phyloP scores from a whole-genome alignment of 2,329 filamentous ascomycete species.

The Ceratocystis cacaofunesta region DNA sequence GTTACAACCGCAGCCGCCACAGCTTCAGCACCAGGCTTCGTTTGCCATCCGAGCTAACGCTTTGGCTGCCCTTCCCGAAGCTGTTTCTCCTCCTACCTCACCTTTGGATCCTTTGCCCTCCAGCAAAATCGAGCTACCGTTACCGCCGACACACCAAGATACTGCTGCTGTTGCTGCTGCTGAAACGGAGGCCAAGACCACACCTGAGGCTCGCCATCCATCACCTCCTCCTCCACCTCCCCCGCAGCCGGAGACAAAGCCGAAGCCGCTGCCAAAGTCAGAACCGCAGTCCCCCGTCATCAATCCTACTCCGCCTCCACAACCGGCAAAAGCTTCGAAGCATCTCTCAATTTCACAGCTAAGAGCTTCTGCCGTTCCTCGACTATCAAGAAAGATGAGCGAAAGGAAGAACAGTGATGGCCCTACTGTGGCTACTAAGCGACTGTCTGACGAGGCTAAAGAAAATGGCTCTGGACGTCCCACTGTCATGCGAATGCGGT shows the following conservation, averaged over 20 bases:
- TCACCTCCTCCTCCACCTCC: not conserved
- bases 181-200: not conserved
- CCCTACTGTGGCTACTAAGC: slow-evolving; percentile 43
- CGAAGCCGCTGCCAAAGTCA: not conserved
- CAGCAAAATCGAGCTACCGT: not conserved
- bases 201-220: not conserved
- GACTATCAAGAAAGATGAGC: slow-evolving; percentile 39
- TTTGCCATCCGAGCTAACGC: slow-evolving; percentile 16
- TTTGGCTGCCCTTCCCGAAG: slow-evolving; percentile 15
- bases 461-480: slow-evolving; percentile 24
- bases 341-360: slow-evolving; percentile 21
- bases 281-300: not conserved
- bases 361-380: slow-evolving; percentile 22
- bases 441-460: slow-evolving; percentile 59
- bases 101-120: slow-evolving; percentile 5
- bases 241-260: not conserved
- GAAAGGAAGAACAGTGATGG: slow-evolving; percentile 31
- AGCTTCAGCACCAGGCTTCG: slow-evolving; percentile 7
- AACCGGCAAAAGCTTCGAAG: slow-evolving; percentile 2
- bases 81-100: slow-evolving; percentile 12
- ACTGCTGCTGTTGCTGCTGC: not conserved
- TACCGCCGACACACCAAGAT: not conserved
- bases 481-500: slow-evolving; percentile 61
- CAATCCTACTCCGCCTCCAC: not conserved
- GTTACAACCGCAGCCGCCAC: not conserved